These are phyloP conservation scores for Leucocoprinus leucothites DNA, from an alignment of 768 basidiomycete species.

Conservation along the genomic window DNA sequence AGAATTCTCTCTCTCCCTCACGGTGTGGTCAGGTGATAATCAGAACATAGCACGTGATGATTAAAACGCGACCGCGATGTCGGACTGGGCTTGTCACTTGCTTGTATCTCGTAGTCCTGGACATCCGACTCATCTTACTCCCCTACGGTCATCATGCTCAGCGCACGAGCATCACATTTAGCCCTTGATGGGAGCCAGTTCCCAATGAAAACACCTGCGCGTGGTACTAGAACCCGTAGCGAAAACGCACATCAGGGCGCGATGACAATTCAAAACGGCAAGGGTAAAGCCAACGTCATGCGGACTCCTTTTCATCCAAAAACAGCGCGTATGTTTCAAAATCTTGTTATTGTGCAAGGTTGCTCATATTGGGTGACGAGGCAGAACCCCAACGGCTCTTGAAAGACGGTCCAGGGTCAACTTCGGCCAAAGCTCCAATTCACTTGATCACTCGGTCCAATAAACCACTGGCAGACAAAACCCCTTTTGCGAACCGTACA, in stretches of 20 bases:
- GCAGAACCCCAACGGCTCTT: conserved; percentile 19
- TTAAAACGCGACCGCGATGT: too few species aligned
- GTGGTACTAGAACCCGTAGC: conserved; percentile 34
- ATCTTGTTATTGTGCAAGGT: neutral
- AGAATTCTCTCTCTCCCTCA: too few species aligned
- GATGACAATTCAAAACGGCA: conserved; percentile 45
- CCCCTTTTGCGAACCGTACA: conserved; percentile 68
- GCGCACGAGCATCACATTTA: too few species aligned
- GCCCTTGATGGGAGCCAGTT: too few species aligned
- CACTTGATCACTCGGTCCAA: conserved; percentile 20
- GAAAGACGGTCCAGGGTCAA: conserved; percentile 17
- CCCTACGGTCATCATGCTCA: too few species aligned
- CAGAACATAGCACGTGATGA: too few species aligned
- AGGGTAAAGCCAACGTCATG: conserved; percentile 23
- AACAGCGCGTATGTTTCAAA: conserved; percentile 27
- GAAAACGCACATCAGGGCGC: conserved; percentile 50
- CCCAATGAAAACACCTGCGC: conserved; percentile 63
- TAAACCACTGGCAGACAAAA: conserved; percentile 70
- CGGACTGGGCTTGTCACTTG: too few species aligned
- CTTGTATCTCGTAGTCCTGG: too few species aligned
- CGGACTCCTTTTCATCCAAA: conserved; percentile 34
- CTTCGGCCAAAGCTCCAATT: conserved; percentile 18
- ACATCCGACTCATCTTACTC: too few species aligned
- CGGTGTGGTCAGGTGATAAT: too few species aligned
- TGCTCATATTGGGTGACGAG: neutral